A percentile compares a stretch with the other conserved stretches of the same genome.
Evolutionary conservation across 306 rosid species (phyloP).

Genomic region (Urtica urens): DNA sequence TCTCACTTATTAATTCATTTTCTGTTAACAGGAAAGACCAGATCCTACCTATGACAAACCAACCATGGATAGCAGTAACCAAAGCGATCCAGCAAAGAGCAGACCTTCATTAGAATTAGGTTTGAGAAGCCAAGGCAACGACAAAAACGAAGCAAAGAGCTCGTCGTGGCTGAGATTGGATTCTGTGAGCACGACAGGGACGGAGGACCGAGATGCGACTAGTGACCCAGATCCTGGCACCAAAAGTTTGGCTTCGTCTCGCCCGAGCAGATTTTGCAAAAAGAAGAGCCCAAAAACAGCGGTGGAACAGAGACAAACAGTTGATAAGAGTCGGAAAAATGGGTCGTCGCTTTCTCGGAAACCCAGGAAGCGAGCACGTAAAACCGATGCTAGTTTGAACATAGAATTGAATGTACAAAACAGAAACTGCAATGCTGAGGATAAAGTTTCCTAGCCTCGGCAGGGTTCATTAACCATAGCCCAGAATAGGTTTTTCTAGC

Average conservation of each 20-base stretch:
- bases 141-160: conserved; percentile 35
- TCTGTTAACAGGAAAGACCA: conserved; percentile 36
- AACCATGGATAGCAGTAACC: too few relatives aligned
- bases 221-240: conserved; percentile 16
- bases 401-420: conserved; percentile 34
- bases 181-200: conserved; percentile 16
- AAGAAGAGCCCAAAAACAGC: conserved; percentile 20
- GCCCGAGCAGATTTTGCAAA: conserved; percentile 22
- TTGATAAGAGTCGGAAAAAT: conserved; percentile 30
- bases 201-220: conserved; percentile 11
- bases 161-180: conserved; percentile 63
- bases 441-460: conserved; percentile 14
- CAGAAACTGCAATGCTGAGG: conserved; percentile 26
- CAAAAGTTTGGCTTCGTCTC: conserved; percentile 20
- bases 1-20: conserved; percentile 4
- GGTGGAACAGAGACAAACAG: conserved; percentile 14
- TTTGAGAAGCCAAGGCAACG: conserved; percentile 31
- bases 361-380: conserved; percentile 37
- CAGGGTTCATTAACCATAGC: too few relatives aligned
- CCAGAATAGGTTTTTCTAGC: too few relatives aligned
- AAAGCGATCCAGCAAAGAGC: conserved; percentile 19
- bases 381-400: conserved; percentile 28
- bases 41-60: conserved; percentile 8
- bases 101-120: conserved; percentile 29
- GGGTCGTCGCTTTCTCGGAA: conserved; percentile 29